Evolutionary conservation across 2,329 filamentous ascomycete genomes (phyloP).

Genomic region (Neofusicoccum cordaticola): DNA sequence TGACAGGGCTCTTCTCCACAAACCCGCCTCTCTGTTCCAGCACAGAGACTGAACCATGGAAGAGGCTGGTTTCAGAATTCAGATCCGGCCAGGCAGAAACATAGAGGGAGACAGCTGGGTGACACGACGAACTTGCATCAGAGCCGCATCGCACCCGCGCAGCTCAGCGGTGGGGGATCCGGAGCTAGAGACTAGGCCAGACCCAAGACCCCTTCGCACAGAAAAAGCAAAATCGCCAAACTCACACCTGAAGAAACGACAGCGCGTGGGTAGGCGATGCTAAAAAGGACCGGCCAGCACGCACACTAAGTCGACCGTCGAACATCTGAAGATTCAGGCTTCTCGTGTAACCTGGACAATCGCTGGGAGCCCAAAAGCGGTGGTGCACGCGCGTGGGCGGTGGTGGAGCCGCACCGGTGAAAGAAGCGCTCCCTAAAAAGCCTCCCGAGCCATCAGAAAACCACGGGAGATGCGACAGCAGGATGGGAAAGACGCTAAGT

Average conservation of each 20-base stretch:
- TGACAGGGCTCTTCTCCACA: too few species aligned
- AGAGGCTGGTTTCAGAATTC: too few species aligned
- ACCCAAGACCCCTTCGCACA: too few species aligned
- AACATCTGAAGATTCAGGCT: neutral
- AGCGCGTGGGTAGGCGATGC: neutral
- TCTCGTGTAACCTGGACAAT: neutral
- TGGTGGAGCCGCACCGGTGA: slow-evolving; percentile 4
- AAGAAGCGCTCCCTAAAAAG: neutral
- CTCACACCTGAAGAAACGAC: neutral
- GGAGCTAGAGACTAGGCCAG: too few species aligned
- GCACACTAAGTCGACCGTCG: neutral
- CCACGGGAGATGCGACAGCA: neutral
- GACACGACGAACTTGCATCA: too few species aligned
- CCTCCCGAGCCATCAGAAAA: neutral
- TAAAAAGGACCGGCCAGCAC: neutral
- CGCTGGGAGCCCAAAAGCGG: neutral
- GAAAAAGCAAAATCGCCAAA: too few species aligned
- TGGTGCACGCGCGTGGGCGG: neutral
- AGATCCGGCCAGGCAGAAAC: too few species aligned
- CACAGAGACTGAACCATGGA: too few species aligned
- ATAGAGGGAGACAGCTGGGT: too few species aligned
- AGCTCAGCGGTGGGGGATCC: too few species aligned
- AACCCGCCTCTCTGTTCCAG: too few species aligned
- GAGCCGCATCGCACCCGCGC: too few species aligned
- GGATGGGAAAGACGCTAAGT: neutral